Evolutionary conservation across 305 asterid species (phyloP), one percentile per base, ranked within the genome.

Genomic region (Andrographis paniculata): DNA sequence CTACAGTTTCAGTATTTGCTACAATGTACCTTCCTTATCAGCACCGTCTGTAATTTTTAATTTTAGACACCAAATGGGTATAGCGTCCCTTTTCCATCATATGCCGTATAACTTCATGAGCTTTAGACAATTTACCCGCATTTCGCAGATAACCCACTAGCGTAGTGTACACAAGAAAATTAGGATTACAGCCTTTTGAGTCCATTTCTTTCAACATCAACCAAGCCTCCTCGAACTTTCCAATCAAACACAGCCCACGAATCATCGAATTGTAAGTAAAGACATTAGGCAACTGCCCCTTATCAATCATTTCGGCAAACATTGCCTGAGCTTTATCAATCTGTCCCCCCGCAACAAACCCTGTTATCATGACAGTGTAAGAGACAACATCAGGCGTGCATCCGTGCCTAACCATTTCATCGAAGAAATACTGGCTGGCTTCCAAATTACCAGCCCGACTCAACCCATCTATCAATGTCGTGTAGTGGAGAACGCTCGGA

Each of bases 241-340:
- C 59, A 48, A 50, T 78, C 77, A 76, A 77, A 61, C 98, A 89
- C 41, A 80, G 75, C 40, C 94, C 94, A 0, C 94, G 80, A 28
- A 89, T 85, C 94, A 85, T 89, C 45, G 96, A 78, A 62, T 85
- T 85, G 66, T 85, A 89, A 2, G 98, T 89, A 65, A 79, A 85
- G 50, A 75, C 98, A 61, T 89, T 89, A 16, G 98, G 98, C 68
- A 82, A 64, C 18, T 80, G 85, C 4, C 95, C 94, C 28, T 64
- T 71, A 42, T 49, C 50, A 17, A 60, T 64, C 98, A 85, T 89
- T 60, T 67, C 87, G 28, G 48, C 20, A 58, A 82, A 89, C 50
- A 82, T 51, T 68, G 58, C 75, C 50, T 58, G 67, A 37, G 98
- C 95, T 62, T 63, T 71, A 17, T 85, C 77, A 48, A 82, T 39